Conservation (phyloP, 2,329 filamentous ascomycete genomes). For the Aureobasidium musti region DNA sequence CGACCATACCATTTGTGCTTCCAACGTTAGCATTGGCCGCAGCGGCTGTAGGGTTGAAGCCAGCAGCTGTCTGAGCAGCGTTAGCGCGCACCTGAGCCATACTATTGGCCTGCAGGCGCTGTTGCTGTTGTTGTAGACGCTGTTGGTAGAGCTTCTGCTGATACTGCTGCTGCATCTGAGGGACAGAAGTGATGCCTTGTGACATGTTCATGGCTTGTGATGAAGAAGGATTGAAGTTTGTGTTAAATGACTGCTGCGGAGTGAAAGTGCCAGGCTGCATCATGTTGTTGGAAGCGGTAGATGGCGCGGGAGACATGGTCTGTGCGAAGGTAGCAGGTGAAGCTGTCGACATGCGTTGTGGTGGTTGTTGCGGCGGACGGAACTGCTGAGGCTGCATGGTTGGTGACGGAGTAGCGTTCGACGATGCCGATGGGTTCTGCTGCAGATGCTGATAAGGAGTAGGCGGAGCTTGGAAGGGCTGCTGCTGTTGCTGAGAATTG, state of each 20-base stretch:
- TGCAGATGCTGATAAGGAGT: constrained; percentile 80
- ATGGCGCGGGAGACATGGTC: constrained; percentile 74
- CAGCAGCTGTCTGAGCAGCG: constrained; percentile 12
- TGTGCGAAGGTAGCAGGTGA: constrained; percentile 91
- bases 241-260: constrained; percentile 32
- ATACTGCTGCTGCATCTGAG: constrained; percentile 55
- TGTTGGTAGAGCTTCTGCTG: constrained; percentile 81
- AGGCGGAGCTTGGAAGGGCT: constrained; percentile 63
- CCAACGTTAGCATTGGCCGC: constrained; percentile 32
- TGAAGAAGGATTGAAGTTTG: constrained; percentile 26
- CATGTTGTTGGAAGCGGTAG: constrained; percentile 62
- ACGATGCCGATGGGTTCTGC: constrained; percentile 74
- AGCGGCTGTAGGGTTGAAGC: constrained; percentile 25
- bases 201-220: constrained; percentile 41
- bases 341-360: constrained; percentile 74
- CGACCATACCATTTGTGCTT: constrained; percentile 18
- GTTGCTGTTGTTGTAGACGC: constrained; percentile 75
- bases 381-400: constrained; percentile 82
- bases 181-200: constrained; percentile 42
- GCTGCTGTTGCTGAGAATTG: constrained; percentile 48
- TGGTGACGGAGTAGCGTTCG: constrained; percentile 86
- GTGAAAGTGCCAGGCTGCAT: constrained; percentile 44
- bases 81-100: constrained; percentile 35
- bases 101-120: constrained; percentile 56
- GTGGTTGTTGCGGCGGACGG: constrained; percentile 65